phyloP scores from a whole-genome alignment of 1,284 basidiomycete species.

The Pyrrhoderma lamaoense region DNA sequence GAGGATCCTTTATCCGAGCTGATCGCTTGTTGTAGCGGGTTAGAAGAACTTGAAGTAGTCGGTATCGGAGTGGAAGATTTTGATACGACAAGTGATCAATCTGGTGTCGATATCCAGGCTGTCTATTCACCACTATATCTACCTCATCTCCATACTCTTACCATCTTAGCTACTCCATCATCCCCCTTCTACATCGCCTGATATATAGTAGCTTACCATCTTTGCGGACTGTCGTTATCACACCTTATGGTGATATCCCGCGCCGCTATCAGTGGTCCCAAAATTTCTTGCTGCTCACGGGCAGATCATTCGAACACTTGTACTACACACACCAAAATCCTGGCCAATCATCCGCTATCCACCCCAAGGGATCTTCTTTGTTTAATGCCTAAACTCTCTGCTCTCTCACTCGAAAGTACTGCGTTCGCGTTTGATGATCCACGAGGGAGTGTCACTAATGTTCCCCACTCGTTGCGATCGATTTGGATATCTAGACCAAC shows the following conservation, averaged over 20 bases:
- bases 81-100: slow-evolving; percentile 26
- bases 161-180: slow-evolving; percentile 58
- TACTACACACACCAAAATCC: slow-evolving; percentile 60
- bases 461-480: slow-evolving; percentile 44
- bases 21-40: slow-evolving; percentile 45
- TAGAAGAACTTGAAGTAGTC: slow-evolving; percentile 63
- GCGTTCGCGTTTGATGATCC: slow-evolving; percentile 23
- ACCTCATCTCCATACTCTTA: slow-evolving; percentile 53
- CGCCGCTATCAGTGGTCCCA: slow-evolving; percentile 48
- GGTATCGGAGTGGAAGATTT: slow-evolving; percentile 53
- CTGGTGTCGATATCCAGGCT: slow-evolving; percentile 22
- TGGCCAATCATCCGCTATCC: slow-evolving; percentile 59
- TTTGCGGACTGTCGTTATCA: slow-evolving; percentile 63
- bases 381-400: slow-evolving; percentile 49
- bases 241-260: slow-evolving; percentile 63
- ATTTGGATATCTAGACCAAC: slow-evolving; percentile 67
- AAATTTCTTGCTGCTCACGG: slow-evolving; percentile 64
- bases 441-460: slow-evolving; percentile 19
- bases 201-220: slow-evolving; percentile 55
- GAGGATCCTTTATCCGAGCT: slow-evolving; percentile 48
- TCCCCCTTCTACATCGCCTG: slow-evolving; percentile 60
- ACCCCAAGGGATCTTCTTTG: slow-evolving; percentile 48
- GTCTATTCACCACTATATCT: slow-evolving; percentile 40
- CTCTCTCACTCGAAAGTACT: slow-evolving; percentile 53
- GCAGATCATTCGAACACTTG: slow-evolving; percentile 48